These are phyloP conservation scores for Aphanomyces cochlioides DNA, from an alignment of 352 stramenopile genomes.

Conservation along the genomic window DNA sequence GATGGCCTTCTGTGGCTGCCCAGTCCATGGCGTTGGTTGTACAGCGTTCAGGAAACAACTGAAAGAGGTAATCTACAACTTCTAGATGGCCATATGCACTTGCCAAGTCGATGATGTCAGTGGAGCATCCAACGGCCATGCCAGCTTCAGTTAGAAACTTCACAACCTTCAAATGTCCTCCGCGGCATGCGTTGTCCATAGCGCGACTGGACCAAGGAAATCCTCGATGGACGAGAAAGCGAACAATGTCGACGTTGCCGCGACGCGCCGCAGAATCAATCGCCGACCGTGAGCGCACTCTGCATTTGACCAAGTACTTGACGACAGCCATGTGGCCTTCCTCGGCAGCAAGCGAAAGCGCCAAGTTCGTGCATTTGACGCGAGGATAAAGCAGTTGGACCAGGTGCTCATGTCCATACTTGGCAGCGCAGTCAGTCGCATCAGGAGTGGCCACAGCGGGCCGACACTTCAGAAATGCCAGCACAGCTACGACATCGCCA, in stretches of 20 bases:
- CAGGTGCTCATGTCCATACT: neutral
- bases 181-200: neutral
- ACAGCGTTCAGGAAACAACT: neutral
- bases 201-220: neutral
- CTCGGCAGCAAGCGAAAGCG: constrained; percentile 1
- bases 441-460: neutral
- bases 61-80: neutral
- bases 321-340: neutral
- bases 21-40: constrained; percentile 13
- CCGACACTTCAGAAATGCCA: neutral
- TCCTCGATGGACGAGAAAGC: neutral
- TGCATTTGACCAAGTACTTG: neutral
- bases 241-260: neutral
- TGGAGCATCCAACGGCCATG: neutral
- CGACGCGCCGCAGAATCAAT: neutral
- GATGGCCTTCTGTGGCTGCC: neutral
- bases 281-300: too few relatives aligned
- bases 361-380: neutral
- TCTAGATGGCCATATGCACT: constrained; percentile 1
- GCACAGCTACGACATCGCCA: neutral
- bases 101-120: neutral
- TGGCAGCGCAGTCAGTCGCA: neutral
- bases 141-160: neutral
- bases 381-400: neutral
- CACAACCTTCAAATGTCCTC: neutral